phyloP scores from a whole-genome alignment of 805 yeast genomes.

The Jamesozyma rosinii region DNA sequence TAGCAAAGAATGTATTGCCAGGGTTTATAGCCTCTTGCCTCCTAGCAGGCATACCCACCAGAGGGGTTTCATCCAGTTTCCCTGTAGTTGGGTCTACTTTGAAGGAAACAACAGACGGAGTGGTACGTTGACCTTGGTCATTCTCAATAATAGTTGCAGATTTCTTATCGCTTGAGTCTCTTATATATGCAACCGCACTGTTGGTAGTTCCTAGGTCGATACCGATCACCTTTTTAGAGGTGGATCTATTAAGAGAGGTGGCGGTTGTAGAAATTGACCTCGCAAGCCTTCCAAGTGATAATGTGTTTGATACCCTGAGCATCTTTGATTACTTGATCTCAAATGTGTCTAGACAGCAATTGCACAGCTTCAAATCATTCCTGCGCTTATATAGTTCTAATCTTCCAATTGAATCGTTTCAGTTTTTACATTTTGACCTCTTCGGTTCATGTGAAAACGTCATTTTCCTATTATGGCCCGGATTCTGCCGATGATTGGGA shows the following conservation, averaged over 20 bases:
- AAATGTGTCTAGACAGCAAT: too few relatives aligned
- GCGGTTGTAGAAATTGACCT: not conserved
- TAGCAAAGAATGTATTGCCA: slow-evolving; percentile 70
- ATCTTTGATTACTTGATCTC: not conserved
- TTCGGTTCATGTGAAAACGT: too few relatives aligned
- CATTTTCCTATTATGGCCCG: too few relatives aligned
- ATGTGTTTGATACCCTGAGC: not conserved
- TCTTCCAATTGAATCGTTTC: too few relatives aligned
- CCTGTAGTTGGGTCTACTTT: slow-evolving; percentile 25
- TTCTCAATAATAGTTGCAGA: slow-evolving; percentile 65
- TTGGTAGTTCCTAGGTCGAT: slow-evolving; percentile 82
- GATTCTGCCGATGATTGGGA: too few relatives aligned
- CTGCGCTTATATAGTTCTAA: too few relatives aligned
- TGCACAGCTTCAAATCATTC: too few relatives aligned
- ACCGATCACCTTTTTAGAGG: slow-evolving; percentile 45
- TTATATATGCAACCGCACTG: slow-evolving; percentile 62
- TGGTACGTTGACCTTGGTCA: slow-evolving; percentile 65
- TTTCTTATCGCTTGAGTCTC: slow-evolving; percentile 40
- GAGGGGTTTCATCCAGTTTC: slow-evolving; percentile 17
- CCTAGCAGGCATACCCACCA: slow-evolving; percentile 65
- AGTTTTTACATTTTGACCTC: too few relatives aligned
- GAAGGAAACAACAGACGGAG: slow-evolving; percentile 71
- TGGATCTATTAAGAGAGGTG: not conserved
- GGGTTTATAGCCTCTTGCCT: slow-evolving; percentile 72
- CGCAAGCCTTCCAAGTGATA: not conserved